These are phyloP conservation scores for Aspergillus conjunctus DNA, from an alignment of 495 filamentous ascomycete species.

Conservation along the genomic window DNA sequence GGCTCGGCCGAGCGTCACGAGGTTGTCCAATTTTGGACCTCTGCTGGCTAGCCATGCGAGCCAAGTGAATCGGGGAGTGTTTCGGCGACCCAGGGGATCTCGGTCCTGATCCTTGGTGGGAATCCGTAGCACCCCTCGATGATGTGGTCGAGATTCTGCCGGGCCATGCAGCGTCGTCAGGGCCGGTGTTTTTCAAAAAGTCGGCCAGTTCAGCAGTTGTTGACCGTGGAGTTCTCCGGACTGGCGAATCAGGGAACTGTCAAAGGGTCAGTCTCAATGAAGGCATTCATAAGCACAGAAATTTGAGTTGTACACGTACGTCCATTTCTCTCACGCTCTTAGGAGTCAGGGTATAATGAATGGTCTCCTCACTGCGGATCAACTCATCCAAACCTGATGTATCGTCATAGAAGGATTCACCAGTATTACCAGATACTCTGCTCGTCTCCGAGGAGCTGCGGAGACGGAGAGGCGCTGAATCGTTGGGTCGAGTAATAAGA, in stretches of 20 bases:
- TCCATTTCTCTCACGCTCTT: conserved; percentile 85
- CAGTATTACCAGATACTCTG: conserved; percentile 36
- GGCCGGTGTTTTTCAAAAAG: conserved; percentile 40
- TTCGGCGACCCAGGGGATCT: conserved; percentile 32
- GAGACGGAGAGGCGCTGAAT: conserved; percentile 37
- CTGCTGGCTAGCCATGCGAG: conserved; percentile 26
- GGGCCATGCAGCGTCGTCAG: conserved; percentile 29
- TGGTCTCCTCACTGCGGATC: conserved; percentile 86
- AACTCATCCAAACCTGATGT: conserved; percentile 75
- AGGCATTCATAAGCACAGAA: background rate
- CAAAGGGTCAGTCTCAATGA: background rate
- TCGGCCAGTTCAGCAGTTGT: conserved; percentile 41
- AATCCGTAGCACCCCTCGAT: conserved; percentile 25
- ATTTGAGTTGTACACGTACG: conserved; percentile 48
- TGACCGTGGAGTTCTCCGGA: conserved; percentile 36
- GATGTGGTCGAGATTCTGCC: conserved; percentile 29
- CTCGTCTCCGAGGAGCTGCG: conserved; percentile 54
- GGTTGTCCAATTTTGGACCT: conserved; percentile 50
- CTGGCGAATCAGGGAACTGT: conserved; percentile 47
- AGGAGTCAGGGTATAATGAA: conserved; percentile 92
- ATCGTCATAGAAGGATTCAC: conserved; percentile 50
- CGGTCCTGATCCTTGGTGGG: conserved; percentile 22
- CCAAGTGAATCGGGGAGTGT: conserved; percentile 35
- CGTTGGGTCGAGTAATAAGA: conserved; percentile 37
- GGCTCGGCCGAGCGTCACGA: conserved; percentile 65